phyloP scores from a whole-genome alignment of 176 grass and related monocot genomes.

The Carex myosuroides region DNA sequence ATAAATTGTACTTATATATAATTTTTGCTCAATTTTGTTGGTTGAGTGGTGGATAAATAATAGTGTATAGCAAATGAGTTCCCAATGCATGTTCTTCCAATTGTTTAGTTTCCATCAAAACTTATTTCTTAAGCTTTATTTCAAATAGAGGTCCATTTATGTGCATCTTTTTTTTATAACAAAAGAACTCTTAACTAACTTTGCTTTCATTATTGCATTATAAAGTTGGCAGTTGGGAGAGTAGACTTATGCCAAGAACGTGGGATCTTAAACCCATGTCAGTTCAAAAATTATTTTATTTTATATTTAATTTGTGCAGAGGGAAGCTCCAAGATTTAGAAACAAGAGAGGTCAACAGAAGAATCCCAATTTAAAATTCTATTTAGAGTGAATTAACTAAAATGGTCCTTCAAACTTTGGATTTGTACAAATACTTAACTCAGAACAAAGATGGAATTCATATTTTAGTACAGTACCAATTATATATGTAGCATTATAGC shows the following conservation, averaged over 20 bases:
- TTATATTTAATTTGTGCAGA: background rate
- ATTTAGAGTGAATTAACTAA: background rate
- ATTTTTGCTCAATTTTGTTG: background rate
- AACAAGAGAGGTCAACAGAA: slow-evolving; percentile 15
- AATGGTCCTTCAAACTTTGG: slow-evolving; percentile 2
- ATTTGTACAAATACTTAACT: background rate
- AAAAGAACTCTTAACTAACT: slow-evolving; percentile 22
- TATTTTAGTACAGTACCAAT: no score
- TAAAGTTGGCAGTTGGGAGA: slow-evolving; percentile 20
- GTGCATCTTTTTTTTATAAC: background rate
- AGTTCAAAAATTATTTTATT: background rate
- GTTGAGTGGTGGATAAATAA: background rate
- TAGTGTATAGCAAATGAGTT: background rate
- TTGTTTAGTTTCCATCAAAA: slow-evolving; percentile 15
- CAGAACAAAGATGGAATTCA: no score
- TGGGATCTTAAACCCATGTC: slow-evolving; percentile 20
- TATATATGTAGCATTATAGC: no score
- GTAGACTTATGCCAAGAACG: slow-evolving; percentile 20
- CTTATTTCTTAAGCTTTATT: slow-evolving; percentile 16
- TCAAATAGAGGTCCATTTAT: slow-evolving; percentile 11
- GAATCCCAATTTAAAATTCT: slow-evolving; percentile 7
- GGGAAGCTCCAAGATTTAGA: slow-evolving; percentile 6
- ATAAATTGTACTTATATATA: no score
- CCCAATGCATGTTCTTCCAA: background rate
- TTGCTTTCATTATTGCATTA: slow-evolving; percentile 18